phyloP scores from a whole-genome alignment of 2,329 filamentous ascomycete genomes.

The Xylaria sp. region DNA sequence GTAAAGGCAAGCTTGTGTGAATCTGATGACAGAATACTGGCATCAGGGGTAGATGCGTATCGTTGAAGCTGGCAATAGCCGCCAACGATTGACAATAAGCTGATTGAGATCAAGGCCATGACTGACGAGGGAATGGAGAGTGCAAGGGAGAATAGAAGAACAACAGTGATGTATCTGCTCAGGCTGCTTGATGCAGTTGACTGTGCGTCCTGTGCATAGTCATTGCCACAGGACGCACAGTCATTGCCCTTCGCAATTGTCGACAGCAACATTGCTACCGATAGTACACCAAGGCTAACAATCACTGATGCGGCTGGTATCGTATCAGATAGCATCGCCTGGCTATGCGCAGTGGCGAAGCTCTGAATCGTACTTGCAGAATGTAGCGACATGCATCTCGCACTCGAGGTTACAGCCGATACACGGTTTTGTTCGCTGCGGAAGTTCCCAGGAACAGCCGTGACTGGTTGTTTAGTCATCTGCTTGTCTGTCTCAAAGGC shows the following conservation, averaged over 20 bases:
- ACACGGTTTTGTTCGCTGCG: not conserved
- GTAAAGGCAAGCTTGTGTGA: not conserved
- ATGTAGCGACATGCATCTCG: not conserved
- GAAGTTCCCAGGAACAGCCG: no score
- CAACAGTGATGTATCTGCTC: not conserved
- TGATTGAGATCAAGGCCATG: not conserved
- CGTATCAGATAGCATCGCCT: not conserved
- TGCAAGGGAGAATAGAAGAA: slow-evolving; percentile 19
- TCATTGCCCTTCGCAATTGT: not conserved
- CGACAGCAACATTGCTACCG: not conserved
- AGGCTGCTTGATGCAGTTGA: not conserved
- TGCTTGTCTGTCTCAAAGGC: not conserved
- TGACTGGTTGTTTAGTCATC: not conserved
- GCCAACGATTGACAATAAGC: slow-evolving; percentile 3
- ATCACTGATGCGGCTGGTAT: not conserved
- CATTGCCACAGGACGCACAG: not conserved
- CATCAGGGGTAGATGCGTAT: not conserved
- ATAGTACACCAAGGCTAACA: not conserved
- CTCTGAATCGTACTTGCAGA: not conserved
- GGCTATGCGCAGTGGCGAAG: not conserved
- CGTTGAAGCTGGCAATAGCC: not conserved
- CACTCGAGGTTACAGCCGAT: not conserved
- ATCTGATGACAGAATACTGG: not conserved
- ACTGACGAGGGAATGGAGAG: not conserved
- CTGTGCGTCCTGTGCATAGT: not conserved